These are phyloP conservation scores for Aspergillus haitiensis DNA, from an alignment of 495 filamentous ascomycete genomes.

Conservation along the genomic window DNA sequence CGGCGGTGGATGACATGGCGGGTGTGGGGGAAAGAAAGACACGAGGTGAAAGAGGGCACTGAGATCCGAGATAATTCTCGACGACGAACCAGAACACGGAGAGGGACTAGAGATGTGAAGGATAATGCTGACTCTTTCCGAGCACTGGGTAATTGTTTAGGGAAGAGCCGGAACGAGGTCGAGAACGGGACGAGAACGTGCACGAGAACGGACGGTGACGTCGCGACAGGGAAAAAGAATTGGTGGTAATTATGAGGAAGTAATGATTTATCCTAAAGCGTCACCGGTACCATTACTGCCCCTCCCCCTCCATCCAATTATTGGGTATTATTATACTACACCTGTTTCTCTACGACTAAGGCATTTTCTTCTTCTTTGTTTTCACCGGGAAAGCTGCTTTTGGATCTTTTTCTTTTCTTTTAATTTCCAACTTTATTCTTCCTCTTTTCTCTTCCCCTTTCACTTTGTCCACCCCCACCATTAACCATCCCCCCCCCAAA, in stretches of 20 bases:
- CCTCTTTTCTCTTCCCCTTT: conserved; percentile 24
- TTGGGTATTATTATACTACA: background rate
- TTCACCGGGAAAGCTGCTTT: conserved; percentile 34
- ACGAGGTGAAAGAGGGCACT: background rate
- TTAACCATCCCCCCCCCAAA: no score
- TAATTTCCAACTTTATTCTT: conserved; percentile 5
- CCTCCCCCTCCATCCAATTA: conserved; percentile 31
- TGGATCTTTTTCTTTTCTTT: conserved; percentile 12
- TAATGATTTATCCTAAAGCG: conserved; percentile 34
- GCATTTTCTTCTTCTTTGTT: conserved; percentile 10
- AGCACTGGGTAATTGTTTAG: conserved; percentile 37
- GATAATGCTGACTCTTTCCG: conserved; percentile 17
- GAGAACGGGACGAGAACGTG: conserved; percentile 24
- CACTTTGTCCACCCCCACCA: conserved; percentile 14
- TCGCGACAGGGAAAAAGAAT: conserved; percentile 23
- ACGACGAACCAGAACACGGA: conserved; percentile 7
- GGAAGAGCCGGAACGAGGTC: conserved; percentile 42
- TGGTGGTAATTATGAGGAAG: no score
- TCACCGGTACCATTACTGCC: conserved; percentile 38
- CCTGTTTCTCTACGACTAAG: conserved; percentile 9
- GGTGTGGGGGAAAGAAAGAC: conserved; percentile 3
- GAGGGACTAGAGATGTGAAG: conserved; percentile 9
- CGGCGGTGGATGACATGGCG: conserved; percentile 41
- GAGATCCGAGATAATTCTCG: conserved; percentile 9
- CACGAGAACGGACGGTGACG: conserved; percentile 42